Evolutionary conservation across 1,139 yeast species (phyloP), one percentile per base, ranked within the genome.

Genomic region (Spathaspora sp.): DNA sequence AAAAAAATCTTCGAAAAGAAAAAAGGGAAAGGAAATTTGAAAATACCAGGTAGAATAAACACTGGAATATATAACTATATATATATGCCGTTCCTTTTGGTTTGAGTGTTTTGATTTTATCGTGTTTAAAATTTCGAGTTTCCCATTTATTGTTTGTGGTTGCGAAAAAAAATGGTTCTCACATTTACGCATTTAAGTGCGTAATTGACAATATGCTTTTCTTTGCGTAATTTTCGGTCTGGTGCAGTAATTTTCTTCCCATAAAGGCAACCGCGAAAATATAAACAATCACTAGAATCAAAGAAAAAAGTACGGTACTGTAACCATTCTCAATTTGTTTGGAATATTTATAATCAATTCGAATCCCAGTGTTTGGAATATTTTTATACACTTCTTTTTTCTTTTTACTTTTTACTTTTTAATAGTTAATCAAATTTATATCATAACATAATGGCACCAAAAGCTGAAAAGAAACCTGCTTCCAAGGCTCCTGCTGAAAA

Each of bases 401-500:
- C 42, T 47, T 46, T 42, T 46, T 45, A 45, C 46, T 43, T 48
- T 44, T 20, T 33, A 24, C 57, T 39, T 44, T 44, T n/a, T n/a
- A n/a, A n/a, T n/a, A n/a, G n/a, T n/a, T n/a, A n/a, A n/a, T n/a
- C n/a, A 43, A 75, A 39, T 39, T 46, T 37, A 39, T 20, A 11
- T 8, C 23, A 38, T 38, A 38, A 13, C 26, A 38, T 20, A 79
- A 91, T 91, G 98, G 95, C 97, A 67, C 93, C 96, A 72, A 89
- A 89, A 78, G 93, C 96, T 74, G 96, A 90, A 78, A 89, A 90
- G 87, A 89, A 89, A 82, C 97, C 97, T 69, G 97, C 98, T 72
- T 90, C 97, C 64, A 91, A 91, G 81, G 96, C 97, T 64, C 96
- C 95, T 71, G 96, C 96, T 77, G 96, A 88, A 76, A 90, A 91